phyloP scores from a whole-genome alignment of 2,329 filamentous ascomycete species.

The Cladosporium sp. region DNA sequence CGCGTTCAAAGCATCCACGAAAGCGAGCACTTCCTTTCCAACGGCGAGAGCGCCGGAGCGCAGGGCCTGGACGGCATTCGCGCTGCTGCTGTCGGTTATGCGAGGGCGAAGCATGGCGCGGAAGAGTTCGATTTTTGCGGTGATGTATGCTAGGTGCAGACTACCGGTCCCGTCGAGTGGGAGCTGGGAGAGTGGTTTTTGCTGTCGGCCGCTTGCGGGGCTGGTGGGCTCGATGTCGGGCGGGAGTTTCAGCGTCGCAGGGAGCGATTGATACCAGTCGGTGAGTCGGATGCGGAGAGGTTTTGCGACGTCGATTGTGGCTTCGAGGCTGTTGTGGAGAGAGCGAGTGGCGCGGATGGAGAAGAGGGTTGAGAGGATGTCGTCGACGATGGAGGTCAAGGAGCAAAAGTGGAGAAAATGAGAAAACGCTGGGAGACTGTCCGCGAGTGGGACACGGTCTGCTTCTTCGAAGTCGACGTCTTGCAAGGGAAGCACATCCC shows the following conservation, averaged over 20 bases:
- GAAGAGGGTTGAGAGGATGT: conserved; percentile 43
- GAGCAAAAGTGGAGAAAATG: conserved; percentile 51
- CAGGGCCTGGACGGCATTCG: conserved; percentile 27
- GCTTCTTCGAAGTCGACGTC: conserved; percentile 41
- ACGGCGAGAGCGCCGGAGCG: conserved; percentile 30
- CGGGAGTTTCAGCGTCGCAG: conserved; percentile 28
- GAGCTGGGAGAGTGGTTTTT: conserved; percentile 36
- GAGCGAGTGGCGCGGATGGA: conserved; percentile 29
- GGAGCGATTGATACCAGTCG: conserved; percentile 47
- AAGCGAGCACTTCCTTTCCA: conserved; percentile 28
- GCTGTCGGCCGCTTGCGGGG: conserved; percentile 17
- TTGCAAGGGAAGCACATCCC: conserved; percentile 48
- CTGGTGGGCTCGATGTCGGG: conserved; percentile 6
- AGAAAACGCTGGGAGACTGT: conserved; percentile 17
- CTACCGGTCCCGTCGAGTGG: conserved; percentile 44
- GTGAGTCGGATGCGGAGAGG: conserved; percentile 47
- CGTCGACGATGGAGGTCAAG: conserved; percentile 49
- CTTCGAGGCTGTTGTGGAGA: conserved; percentile 43
- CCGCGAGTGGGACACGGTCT: conserved; percentile 18
- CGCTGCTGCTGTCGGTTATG: conserved; percentile 23
- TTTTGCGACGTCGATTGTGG: conserved; percentile 45
- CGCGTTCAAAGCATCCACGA: conserved; percentile 27
- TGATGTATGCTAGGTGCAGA: conserved; percentile 49
- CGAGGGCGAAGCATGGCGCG: conserved; percentile 46
- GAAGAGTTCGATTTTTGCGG: conserved; percentile 50